Conservation (phyloP, 1,284 basidiomycete genomes). For the Boletus semigastroideus region DNA sequence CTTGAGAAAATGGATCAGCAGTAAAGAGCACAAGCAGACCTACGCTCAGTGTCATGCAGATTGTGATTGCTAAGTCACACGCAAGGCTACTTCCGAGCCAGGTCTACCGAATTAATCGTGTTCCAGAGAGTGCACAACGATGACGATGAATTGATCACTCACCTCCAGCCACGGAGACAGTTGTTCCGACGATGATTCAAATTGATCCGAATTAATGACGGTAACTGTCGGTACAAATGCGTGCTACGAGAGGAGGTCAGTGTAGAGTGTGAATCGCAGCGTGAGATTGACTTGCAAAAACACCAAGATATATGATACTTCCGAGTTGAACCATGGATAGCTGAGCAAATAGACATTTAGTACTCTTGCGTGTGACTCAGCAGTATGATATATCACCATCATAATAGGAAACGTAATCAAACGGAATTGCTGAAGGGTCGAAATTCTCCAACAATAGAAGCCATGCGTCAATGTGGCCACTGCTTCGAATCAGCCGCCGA, state of each 20-base stretch:
- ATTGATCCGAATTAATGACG: no score
- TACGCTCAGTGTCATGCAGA: slow-evolving; percentile 21
- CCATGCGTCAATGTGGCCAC: slow-evolving; percentile 21
- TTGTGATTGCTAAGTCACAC: slow-evolving; percentile 23
- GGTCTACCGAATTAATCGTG: slow-evolving; percentile 7
- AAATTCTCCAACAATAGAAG: slow-evolving; percentile 29
- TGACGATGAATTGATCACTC: background rate
- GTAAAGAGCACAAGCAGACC: background rate
- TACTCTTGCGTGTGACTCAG: background rate
- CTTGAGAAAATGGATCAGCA: background rate
- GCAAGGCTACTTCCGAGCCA: slow-evolving; percentile 24
- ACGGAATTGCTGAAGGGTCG: slow-evolving; percentile 1
- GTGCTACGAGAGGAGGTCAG: background rate
- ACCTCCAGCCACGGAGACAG: slow-evolving; percentile 5
- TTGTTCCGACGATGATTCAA: no score
- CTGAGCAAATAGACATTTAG: background rate
- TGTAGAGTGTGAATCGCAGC: background rate
- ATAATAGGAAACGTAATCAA: slow-evolving; percentile 16
- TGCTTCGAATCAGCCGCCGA: slow-evolving; percentile 1
- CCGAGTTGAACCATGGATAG: slow-evolving; percentile 18
- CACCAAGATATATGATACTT: slow-evolving; percentile 6
- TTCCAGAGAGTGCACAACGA: background rate
- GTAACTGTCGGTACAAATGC: background rate
- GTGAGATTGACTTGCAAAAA: background rate
- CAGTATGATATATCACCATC: slow-evolving; percentile 10